phyloP scores from a whole-genome alignment of 768 basidiomycete genomes.

The Leccinellum luteum region DNA sequence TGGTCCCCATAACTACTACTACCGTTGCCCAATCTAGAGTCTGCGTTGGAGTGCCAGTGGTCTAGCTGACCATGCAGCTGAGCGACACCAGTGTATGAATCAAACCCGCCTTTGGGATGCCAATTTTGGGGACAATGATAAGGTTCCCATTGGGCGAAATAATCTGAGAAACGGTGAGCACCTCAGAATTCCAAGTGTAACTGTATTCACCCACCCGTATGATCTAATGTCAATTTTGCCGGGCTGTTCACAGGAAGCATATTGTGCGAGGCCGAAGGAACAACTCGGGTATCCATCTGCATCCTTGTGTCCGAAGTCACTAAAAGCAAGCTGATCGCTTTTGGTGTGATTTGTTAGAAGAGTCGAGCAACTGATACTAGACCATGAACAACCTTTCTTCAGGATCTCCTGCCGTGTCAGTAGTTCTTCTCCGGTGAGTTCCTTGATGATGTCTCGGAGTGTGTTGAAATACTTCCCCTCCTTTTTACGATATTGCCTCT shows the following conservation, averaged over 20 bases:
- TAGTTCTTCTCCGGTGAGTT: conserved; percentile 16
- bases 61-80: background rate
- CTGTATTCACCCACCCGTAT: background rate
- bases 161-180: conserved; percentile 5
- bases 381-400: conserved; percentile 17
- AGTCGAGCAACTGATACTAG: too few relatives aligned
- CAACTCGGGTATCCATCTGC: background rate
- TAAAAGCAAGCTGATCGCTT: conserved; percentile 8
- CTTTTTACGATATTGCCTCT: conserved; percentile 23
- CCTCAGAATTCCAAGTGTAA: background rate
- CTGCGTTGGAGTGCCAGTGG: background rate
- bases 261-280: background rate
- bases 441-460: conserved; percentile 16
- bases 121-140: background rate
- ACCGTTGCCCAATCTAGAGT: background rate
- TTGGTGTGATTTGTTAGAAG: background rate
- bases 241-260: background rate
- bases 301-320: background rate
- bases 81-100: background rate
- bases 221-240: background rate
- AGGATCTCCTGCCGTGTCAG: conserved; percentile 21
- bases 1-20: background rate
- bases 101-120: background rate
- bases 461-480: conserved; percentile 14
- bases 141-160: background rate